A percentile compares a stretch with the other conserved stretches of the same genome.
These are phyloP conservation scores for Volvariella volvacea DNA, from an alignment of 1,284 basidiomycete species.

Conservation along the genomic window DNA sequence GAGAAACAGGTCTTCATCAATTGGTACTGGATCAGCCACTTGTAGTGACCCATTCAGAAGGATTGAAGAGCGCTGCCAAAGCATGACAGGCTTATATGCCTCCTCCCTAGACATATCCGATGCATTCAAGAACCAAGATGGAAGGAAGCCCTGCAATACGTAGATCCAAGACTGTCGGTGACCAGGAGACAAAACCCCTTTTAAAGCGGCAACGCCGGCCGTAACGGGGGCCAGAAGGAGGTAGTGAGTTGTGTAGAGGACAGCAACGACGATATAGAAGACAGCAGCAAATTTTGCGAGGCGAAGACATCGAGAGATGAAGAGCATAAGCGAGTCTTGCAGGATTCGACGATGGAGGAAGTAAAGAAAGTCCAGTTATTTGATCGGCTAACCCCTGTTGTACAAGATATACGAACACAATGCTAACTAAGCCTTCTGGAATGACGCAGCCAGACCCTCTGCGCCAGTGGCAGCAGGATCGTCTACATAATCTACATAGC, in stretches of 20 bases:
- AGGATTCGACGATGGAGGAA: not conserved
- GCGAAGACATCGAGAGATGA: slow-evolving; percentile 1
- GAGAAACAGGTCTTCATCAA: slow-evolving; percentile 41
- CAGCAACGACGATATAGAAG: slow-evolving; percentile 27
- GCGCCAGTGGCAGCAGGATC: slow-evolving; percentile 65
- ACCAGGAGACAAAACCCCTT: slow-evolving; percentile 15
- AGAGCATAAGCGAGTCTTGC: not conserved
- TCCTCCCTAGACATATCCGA: not conserved
- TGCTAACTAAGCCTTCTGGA: too few species aligned
- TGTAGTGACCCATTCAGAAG: slow-evolving; percentile 11
- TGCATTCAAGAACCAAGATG: slow-evolving; percentile 3
- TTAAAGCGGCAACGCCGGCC: slow-evolving; percentile 15
- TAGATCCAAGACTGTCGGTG: slow-evolving; percentile 9
- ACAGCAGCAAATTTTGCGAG: slow-evolving; percentile 7
- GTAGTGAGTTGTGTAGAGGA: slow-evolving; percentile 31
- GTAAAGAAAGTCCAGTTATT: too few species aligned
- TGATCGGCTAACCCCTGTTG: too few species aligned
- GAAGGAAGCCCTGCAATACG: not conserved
- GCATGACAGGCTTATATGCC: too few species aligned
- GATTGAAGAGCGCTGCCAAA: too few species aligned
- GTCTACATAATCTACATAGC: slow-evolving; percentile 55
- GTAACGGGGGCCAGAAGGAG: slow-evolving; percentile 19
- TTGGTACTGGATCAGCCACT: slow-evolving; percentile 20
- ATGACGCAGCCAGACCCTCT: slow-evolving; percentile 32
- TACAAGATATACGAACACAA: too few species aligned